Evolutionary conservation across 1,139 yeast genomes (phyloP).

Genomic region (Yamadazyma atmosphaerica): DNA sequence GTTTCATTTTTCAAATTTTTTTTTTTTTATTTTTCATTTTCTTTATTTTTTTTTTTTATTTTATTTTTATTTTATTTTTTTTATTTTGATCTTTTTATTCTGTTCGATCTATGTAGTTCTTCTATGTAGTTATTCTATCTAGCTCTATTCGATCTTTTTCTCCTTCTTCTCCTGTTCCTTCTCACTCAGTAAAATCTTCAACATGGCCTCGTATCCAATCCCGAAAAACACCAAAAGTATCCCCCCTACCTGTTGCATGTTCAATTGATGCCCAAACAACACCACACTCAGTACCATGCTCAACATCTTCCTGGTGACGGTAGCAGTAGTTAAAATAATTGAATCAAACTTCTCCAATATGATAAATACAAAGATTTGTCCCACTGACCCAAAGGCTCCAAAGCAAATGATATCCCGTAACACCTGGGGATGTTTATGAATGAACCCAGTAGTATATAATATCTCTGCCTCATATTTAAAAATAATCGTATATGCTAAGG

Average conservation of each 20-base stretch:
- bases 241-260: conserved; percentile 71
- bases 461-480: conserved; percentile 49
- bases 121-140: too few species aligned
- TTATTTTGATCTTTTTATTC: too few species aligned
- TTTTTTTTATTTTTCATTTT: too few species aligned
- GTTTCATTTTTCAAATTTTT: too few species aligned
- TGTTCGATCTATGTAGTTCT: too few species aligned
- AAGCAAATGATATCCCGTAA: conserved; percentile 62
- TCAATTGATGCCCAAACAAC: conserved; percentile 75
- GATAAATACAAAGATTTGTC: conserved; percentile 87
- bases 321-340: conserved; percentile 81
- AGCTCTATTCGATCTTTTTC: not conserved
- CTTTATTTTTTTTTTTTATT: too few species aligned
- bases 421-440: conserved; percentile 41
- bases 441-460: conserved; percentile 47
- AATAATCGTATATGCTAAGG: conserved; percentile 40
- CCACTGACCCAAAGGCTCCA: conserved; percentile 82
- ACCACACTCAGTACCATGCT: conserved; percentile 90
- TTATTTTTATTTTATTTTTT: too few species aligned
- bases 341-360: conserved; percentile 86
- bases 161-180: not conserved
- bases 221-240: conserved; percentile 81
- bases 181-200: conserved; percentile 12
- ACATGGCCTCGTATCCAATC: conserved; percentile 31
- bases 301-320: conserved; percentile 94